These are phyloP conservation scores for Nicotiana benthamiana DNA, from an alignment of 257 asterid species.

Conservation along the genomic window DNA sequence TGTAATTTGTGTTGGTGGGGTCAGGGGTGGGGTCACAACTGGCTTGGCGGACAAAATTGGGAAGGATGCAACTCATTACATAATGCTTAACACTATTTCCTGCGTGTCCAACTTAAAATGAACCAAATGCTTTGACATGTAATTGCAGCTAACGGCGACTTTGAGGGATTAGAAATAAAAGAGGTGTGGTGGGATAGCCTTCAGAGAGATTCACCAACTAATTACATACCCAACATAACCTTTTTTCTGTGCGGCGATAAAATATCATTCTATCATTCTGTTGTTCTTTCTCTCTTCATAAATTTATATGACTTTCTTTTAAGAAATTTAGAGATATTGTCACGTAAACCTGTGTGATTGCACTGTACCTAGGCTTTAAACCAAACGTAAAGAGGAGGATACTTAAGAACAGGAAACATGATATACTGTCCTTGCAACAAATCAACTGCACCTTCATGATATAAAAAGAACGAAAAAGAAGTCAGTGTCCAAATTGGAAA, in stretches of 20 bases:
- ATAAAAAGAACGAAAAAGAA: background rate
- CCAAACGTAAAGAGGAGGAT: background rate
- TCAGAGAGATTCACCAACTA: background rate
- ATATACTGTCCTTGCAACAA: slow-evolving; percentile 67
- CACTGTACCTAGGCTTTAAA: background rate
- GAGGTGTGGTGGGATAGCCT: background rate
- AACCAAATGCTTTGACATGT: background rate
- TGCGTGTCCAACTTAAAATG: background rate
- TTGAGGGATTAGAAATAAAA: background rate
- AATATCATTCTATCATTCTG: background rate
- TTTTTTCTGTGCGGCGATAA: background rate
- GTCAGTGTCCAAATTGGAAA: slow-evolving; percentile 1
- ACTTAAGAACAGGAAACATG: background rate
- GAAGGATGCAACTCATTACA: background rate
- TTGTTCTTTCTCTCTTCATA: background rate
- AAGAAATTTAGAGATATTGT: background rate
- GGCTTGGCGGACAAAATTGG: background rate
- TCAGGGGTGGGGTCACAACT: background rate
- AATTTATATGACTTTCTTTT: background rate
- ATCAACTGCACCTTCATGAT: slow-evolving; percentile 72
- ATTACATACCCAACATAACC: background rate
- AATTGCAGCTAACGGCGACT: background rate
- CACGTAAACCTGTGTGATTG: background rate
- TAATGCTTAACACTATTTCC: background rate
- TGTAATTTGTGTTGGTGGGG: background rate